Evolutionary conservation across 1,139 yeast genomes (phyloP), one percentile per base, ranked within the genome.

Genomic region (Casaregolazyma lundiana): DNA sequence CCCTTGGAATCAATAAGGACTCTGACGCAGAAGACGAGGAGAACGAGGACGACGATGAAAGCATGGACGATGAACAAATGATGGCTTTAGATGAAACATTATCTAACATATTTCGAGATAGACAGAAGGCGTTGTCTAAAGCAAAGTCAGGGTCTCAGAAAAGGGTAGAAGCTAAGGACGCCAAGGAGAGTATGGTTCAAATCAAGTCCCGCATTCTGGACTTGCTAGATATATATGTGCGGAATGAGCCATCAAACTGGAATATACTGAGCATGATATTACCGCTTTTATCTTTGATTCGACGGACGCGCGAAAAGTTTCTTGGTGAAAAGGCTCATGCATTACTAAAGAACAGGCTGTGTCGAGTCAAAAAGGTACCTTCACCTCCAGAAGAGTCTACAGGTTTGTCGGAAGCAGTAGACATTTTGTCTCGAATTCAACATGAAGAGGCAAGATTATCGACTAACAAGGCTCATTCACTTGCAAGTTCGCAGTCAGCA

Each of bases 51-150:
- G 85, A 80, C 48, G 87, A 84, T 9, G 95, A 86, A 52, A 79
- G 89, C 2, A 85, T 88, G 95, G 94, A 92, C 56, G 99, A 92
- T 63, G 97, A 90, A 56, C 90, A 89, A 64, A 92, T 92, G 99
- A 80, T 90, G 81, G 95, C 92, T 13, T 77, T 92, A 62, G 98
- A 92, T 63, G 88, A 76, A 21, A 94, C 88, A 51, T 71, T 92
- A 29, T 79, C 96, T 0, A 77, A 76, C 47, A 92, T 92, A 49
- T 92, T 92, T 73, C 80, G 84, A 57, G 92, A 89, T 58, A 78
- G 72, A 16, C 58, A 55, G 35, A 51, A 50, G 30, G 58, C 52
- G 5, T 47, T 58, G 4, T 48, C 51, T 13, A 54, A 49, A 13
- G 51, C 56, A 45, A 56, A 55, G 49, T 50, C 57, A 44, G 50